Percentiles rank a stretch among this genome's conserved stretches.
Evolutionary conservation across 129 eudicot genomes (phyloP).

Genomic region (Pulicaria dysenterica): DNA sequence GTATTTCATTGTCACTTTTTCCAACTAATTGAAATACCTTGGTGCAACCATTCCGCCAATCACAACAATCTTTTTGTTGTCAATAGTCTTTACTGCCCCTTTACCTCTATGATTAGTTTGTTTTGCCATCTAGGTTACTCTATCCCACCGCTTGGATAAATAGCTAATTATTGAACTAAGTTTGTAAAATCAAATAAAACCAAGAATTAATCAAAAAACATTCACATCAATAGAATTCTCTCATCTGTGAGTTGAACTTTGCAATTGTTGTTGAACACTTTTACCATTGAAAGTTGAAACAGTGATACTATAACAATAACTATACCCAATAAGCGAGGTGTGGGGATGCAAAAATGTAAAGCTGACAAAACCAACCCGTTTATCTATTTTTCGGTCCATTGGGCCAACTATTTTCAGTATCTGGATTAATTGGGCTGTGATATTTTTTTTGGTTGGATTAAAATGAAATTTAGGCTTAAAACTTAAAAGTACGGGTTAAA

Average conservation of each 20-base stretch:
- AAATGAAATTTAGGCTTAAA: too few relatives aligned
- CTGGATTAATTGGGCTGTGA: too few relatives aligned
- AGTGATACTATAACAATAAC: too few relatives aligned
- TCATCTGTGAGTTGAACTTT: background rate
- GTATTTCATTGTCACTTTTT: background rate
- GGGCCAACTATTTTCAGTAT: too few relatives aligned
- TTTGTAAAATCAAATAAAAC: too few relatives aligned
- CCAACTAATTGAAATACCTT: background rate
- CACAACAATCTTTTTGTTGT: background rate
- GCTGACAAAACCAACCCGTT: too few relatives aligned
- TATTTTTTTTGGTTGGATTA: too few relatives aligned
- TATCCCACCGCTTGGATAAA: background rate
- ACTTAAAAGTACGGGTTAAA: too few relatives aligned
- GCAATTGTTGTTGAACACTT: background rate
- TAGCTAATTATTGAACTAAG: background rate
- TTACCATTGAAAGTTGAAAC: background rate
- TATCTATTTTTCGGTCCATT: too few relatives aligned
- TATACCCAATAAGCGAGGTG: too few relatives aligned
- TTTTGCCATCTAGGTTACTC: background rate
- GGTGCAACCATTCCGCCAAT: background rate
- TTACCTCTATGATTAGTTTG: conserved; percentile 8
- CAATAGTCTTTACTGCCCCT: background rate
- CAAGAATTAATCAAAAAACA: background rate
- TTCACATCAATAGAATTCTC: background rate
- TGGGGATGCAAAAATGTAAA: too few relatives aligned